Percentiles rank a stretch among this genome's conserved stretches.
Evolutionary conservation across 306 rosid species (phyloP).

Genomic region (Luffa acutangula): DNA sequence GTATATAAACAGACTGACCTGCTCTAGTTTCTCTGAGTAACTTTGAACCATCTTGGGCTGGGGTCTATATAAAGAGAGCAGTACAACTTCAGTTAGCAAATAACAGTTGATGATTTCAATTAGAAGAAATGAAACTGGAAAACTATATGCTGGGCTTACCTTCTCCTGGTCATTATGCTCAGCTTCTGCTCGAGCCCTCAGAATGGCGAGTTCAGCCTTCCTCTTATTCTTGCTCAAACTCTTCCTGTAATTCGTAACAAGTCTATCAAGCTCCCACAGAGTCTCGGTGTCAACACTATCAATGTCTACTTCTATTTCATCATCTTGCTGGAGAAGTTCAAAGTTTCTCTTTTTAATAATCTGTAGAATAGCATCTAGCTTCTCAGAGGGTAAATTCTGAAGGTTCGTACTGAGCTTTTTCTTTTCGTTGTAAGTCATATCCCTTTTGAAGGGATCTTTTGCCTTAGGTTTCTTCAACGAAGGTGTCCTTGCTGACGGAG

Average conservation of each 20-base stretch:
- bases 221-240: conserved; percentile 87
- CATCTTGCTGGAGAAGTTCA: conserved; percentile 62
- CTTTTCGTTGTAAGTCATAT: conserved; percentile 83
- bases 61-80: conserved; percentile 22
- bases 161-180: conserved; percentile 30
- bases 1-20: conserved; percentile 24
- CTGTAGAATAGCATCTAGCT: conserved; percentile 71
- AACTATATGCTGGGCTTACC: conserved; percentile 25
- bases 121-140: neutral
- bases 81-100: neutral
- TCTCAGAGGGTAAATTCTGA: conserved; percentile 70
- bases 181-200: conserved; percentile 42
- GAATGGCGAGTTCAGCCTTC: conserved; percentile 65
- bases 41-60: conserved; percentile 21
- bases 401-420: conserved; percentile 79
- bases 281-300: conserved; percentile 83
- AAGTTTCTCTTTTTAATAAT: conserved; percentile 69
- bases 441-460: conserved; percentile 81
- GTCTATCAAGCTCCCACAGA: conserved; percentile 94
- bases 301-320: conserved; percentile 90
- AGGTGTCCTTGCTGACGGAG: conserved; percentile 69
- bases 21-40: conserved; percentile 33
- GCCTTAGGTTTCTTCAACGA: conserved; percentile 92
- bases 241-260: conserved; percentile 81
- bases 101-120: conserved; percentile 4